A percentile compares a stretch with the other conserved stretches of the same genome.
Conservation (phyloP, 257 asterid species). For the Gardenia jasminoides region DNA sequence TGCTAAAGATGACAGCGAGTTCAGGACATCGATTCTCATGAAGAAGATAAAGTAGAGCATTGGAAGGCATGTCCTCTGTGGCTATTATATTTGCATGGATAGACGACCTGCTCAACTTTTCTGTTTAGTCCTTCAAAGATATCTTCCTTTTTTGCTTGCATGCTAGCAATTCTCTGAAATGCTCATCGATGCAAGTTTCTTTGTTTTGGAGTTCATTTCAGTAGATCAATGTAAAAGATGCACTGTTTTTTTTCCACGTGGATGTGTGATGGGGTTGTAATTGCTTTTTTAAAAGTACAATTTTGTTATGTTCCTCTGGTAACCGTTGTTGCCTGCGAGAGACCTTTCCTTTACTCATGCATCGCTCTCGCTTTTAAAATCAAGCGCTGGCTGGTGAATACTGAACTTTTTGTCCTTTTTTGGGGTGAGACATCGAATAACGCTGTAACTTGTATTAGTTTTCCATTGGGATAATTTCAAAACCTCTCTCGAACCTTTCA, state of each 20-base stretch:
- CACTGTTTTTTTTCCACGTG: constrained; percentile 16
- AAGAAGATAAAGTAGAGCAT: constrained; percentile 55
- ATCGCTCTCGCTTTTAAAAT: no score
- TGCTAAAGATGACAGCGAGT: constrained; percentile 66
- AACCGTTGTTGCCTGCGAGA: neutral
- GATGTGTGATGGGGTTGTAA: neutral
- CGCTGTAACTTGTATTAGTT: no score
- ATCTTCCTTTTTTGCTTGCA: constrained; percentile 39
- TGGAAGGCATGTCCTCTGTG: neutral
- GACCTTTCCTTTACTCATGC: no score
- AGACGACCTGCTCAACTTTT: constrained; percentile 15
- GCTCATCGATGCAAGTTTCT: constrained; percentile 50
- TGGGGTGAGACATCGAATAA: no score
- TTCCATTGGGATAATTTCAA: no score
- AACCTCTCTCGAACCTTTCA: no score
- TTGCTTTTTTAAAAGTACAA: neutral
- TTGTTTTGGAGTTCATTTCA: constrained; percentile 19
- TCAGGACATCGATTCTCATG: constrained; percentile 53
- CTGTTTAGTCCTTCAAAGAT: constrained; percentile 18
- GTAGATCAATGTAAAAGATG: constrained; percentile 20
- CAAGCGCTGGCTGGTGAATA: no score
- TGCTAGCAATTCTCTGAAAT: constrained; percentile 30
- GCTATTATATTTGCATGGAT: constrained; percentile 11
- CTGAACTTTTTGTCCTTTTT: no score
- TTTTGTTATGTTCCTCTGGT: neutral